These are phyloP conservation scores for Mrakia gelida DNA, from an alignment of 768 basidiomycete species.

Conservation along the genomic window DNA sequence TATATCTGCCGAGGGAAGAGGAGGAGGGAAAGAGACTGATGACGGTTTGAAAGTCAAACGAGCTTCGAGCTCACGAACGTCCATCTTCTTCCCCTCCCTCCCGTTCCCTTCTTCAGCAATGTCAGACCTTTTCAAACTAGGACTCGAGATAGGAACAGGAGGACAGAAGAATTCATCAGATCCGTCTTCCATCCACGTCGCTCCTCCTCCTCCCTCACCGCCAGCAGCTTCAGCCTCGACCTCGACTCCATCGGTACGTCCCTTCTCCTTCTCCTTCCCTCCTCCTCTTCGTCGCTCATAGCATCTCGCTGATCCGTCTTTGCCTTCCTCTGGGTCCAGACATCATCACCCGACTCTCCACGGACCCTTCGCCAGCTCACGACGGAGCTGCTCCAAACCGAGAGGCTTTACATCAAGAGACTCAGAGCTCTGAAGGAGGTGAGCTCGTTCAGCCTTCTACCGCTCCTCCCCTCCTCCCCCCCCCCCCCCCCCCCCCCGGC, in stretches of 20 bases:
- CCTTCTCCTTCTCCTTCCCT: neutral
- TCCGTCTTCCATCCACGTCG: neutral
- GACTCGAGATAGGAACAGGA: constrained; percentile 4
- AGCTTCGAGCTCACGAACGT: neutral
- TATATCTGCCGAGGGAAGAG: no score
- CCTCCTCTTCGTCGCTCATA: neutral
- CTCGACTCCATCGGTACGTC: neutral
- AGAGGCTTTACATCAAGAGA: constrained; percentile 80
- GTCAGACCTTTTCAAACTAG: constrained; percentile 16
- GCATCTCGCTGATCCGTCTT: neutral
- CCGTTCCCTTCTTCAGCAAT: neutral
- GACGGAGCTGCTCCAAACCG: constrained; percentile 84
- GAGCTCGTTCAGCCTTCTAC: neutral
- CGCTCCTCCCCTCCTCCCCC: neutral
- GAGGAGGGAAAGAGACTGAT: neutral
- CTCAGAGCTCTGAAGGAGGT: constrained; percentile 66
- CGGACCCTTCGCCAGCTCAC: constrained; percentile 59
- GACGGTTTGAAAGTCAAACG: neutral
- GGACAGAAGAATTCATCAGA: neutral
- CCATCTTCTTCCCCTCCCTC: neutral
- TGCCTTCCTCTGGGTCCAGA: no score
- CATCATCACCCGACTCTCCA: neutral
- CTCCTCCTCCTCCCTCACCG: neutral
- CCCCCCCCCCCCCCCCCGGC: neutral
- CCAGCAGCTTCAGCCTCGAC: neutral